Base-by-base conservation (phyloP, 2,329 filamentous ascomycete species). In the Diplocarpon rosae region DNA sequence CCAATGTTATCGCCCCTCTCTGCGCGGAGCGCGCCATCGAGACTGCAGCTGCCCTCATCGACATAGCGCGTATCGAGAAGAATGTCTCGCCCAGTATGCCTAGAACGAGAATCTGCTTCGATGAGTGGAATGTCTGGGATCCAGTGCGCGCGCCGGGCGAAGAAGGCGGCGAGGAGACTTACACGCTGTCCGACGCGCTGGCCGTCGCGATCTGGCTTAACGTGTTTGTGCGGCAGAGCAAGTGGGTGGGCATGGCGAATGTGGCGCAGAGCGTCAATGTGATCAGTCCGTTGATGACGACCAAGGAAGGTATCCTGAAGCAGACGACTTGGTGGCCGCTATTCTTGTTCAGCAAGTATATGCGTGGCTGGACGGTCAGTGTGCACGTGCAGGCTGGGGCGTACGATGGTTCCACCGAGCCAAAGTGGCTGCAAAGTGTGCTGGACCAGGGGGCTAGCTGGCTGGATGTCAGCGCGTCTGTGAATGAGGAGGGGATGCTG, bases 81-180 rank as follows among this genome's bases (percentile, higher is more conserved):
- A 56, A 57, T 5, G 56, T 63, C 20, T 53, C 57, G 1, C 37
- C 56, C 2, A 50, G 42, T 5, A 52, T 58, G 13, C 45, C 61
- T 0, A 62, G 68, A 5, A 77, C 73, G 14, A 78, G 69, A 2
- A 80, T 83, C 54, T 82, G 78, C 62, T 82, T 83, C 57, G 78
- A 83, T 53, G 78, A 83, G 54, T 82, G 78, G 78, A 83, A 83
- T 54, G 76, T 82, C 5, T 83, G 78, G 78, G 76, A 80, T 53
- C 76, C 77, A 0, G 62, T 69, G 15, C 70, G 78, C 3, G 77
- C 78, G 1, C 75, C 76, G 0, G 78, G 78, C 1, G 75, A 78
- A 48, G 62, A 70, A 30, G 78, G 78, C 2, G 78, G 75, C 0
- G 78, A 83, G 59, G 77, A 82, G 54, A 62, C 61, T 43, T 79